Conservation (phyloP, 768 basidiomycete species). For the Lanmaoa rubissima region DNA sequence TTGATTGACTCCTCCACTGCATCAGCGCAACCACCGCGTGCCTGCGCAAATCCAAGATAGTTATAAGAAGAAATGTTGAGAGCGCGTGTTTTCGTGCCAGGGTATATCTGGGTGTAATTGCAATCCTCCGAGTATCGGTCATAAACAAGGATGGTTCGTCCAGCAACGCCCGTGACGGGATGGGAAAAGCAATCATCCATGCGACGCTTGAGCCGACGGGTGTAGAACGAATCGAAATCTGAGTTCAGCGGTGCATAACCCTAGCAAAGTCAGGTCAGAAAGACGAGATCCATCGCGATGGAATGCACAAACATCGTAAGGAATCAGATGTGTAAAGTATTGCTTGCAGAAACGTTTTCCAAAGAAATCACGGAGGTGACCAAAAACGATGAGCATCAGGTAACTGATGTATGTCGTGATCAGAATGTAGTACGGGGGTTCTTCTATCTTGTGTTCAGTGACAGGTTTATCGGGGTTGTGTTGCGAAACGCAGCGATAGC, state of each 20-base stretch:
- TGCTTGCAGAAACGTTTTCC: conserved; percentile 77
- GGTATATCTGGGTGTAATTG: conserved; percentile 72
- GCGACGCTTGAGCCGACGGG: conserved; percentile 88
- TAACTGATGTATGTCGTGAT: conserved; percentile 92
- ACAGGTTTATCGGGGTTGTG: conserved; percentile 50
- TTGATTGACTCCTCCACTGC: conserved; percentile 83
- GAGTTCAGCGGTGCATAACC: conserved; percentile 97
- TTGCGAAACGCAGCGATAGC: conserved; percentile 65
- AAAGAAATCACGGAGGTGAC: conserved; percentile 93
- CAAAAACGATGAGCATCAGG: conserved; percentile 85
- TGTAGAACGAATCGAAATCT: conserved; percentile 99
- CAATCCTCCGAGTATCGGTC: conserved; percentile 84
- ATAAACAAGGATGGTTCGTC: conserved; percentile 83
- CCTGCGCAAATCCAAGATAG: conserved; percentile 97
- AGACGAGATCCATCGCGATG: conserved; percentile 1
- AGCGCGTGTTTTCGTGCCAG: conserved; percentile 79
- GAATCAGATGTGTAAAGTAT: conserved; percentile 79
- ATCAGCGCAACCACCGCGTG: conserved; percentile 89
- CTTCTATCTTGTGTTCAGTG: conserved; percentile 61
- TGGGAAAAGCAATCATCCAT: conserved; percentile 95
- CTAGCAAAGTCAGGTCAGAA: conserved; percentile 40
- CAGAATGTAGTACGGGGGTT: conserved; percentile 91
- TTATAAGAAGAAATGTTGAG: conserved; percentile 99
- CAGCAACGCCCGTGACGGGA: conserved; percentile 92
- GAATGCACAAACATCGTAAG: conserved; percentile 65